Evolutionary conservation across 169 alveolate species (phyloP).

Genomic region (Sarcocystis neurona): DNA sequence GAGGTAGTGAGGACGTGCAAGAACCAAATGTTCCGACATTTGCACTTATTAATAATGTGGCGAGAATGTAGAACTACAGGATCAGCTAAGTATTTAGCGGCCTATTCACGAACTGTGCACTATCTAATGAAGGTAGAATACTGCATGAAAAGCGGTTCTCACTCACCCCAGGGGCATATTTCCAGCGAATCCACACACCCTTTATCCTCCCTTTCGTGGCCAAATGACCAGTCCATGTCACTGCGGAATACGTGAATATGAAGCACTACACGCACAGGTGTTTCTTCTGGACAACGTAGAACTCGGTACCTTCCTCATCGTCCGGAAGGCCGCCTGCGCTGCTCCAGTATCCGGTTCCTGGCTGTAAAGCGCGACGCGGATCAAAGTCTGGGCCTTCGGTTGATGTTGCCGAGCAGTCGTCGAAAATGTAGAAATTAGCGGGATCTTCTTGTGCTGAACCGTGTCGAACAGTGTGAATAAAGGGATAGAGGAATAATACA

Average conservation of each 20-base stretch:
- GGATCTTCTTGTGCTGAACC: conserved; percentile 65
- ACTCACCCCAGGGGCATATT: conserved; percentile 81
- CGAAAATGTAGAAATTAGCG: conserved; percentile 75
- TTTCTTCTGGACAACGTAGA: not conserved
- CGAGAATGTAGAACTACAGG: too few relatives aligned
- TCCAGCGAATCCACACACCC: conserved; percentile 82
- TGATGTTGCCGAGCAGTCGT: conserved; percentile 79
- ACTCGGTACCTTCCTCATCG: conserved; percentile 72
- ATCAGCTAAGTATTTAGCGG: too few relatives aligned
- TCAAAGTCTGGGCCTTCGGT: conserved; percentile 70
- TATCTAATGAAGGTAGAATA: too few relatives aligned
- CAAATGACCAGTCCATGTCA: conserved; percentile 85
- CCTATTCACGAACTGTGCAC: too few relatives aligned
- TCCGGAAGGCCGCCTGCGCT: conserved; percentile 82
- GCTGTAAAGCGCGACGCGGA: conserved; percentile 80
- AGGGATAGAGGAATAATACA: too few relatives aligned
- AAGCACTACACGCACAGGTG: not conserved
- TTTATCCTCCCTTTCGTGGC: conserved; percentile 76
- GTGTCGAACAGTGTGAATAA: too few relatives aligned
- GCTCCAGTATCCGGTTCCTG: conserved; percentile 86
- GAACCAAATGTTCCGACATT: too few relatives aligned
- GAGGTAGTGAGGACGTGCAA: too few relatives aligned
- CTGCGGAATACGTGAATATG: conserved; percentile 52
- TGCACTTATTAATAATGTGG: too few relatives aligned
- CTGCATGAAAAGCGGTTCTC: not conserved